A percentile compares a stretch with the other conserved stretches of the same genome.
These are phyloP conservation scores for Cephaloascus albidus DNA, from an alignment of 805 yeast species.

Conservation along the genomic window DNA sequence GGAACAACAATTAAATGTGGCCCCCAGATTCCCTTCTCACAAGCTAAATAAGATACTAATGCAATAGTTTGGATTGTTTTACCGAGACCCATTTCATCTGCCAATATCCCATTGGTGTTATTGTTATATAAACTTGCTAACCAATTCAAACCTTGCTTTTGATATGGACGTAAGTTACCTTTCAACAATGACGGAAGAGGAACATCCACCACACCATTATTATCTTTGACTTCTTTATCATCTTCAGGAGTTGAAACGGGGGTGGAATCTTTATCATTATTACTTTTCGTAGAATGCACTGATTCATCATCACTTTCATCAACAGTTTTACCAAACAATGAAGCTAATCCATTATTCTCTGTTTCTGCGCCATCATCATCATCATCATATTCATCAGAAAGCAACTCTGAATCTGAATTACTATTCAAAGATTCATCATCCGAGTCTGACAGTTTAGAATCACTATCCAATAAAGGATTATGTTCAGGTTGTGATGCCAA, in stretches of 20 bases:
- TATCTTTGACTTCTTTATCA: constrained; percentile 12
- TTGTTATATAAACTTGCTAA: constrained; percentile 87
- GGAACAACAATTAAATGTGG: constrained; percentile 97
- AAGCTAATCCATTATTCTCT: constrained; percentile 12
- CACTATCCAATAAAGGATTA: background rate
- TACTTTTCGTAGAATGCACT: constrained; percentile 1
- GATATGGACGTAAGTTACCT: constrained; percentile 84
- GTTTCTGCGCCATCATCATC: constrained; percentile 25
- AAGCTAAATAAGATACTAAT: constrained; percentile 76
- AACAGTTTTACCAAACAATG: constrained; percentile 6
- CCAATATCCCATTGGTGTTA: constrained; percentile 91
- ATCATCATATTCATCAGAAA: constrained; percentile 12
- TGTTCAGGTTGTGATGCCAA: background rate
- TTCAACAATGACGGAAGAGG: constrained; percentile 68
- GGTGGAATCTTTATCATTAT: constrained; percentile 4
- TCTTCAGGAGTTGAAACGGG: constrained; percentile 5
- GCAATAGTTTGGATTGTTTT: constrained; percentile 96
- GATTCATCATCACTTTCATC: constrained; percentile 11
- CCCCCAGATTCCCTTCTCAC: constrained; percentile 94
- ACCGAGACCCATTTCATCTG: constrained; percentile 98
- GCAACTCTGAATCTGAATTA: background rate
- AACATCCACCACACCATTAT: constrained; percentile 37
- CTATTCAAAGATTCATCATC: constrained; percentile 7
- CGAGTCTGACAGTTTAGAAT: constrained; percentile 5
- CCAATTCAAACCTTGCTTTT: constrained; percentile 96